Evolutionary conservation across 2,329 filamentous ascomycete genomes (phyloP), one percentile per base, ranked within the genome.

Genomic region (Botrytis deweyae): DNA sequence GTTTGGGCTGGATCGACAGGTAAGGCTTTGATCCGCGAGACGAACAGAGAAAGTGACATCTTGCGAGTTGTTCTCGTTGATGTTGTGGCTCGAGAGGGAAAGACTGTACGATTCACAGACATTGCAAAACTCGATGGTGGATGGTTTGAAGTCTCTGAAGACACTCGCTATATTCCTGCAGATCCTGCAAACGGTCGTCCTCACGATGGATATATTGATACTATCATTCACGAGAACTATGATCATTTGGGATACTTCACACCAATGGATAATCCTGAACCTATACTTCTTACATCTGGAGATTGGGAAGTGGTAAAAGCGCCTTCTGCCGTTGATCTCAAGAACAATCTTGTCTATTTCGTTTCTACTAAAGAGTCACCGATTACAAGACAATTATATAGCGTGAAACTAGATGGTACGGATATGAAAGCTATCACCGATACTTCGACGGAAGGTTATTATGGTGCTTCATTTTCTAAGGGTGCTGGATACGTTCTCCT

Each of bases 201-300:
- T 2, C 83, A 95, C 8, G 94, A 98, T 82, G 96, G 96, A 36
- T 99, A 99, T 80, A 91, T 99, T 75, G 96, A 99, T 82, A 94
- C 92, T 0, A 86, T 98, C 74, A 92, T 98, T 72, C 87, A 97
- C 80, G 88, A 97, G 33, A 91, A 94, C 72, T 93, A 93, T 78
- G 93, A 98, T 78, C 96, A 99, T 79, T 85, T 99, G 69, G 96
- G 92, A 0, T 98, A 98, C 83, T 99, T 98, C 81, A 91, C 92
- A 0, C 95, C 96, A 3, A 83, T 98, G 70, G 93, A 98, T 78
- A 95, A 91, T 78, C 86, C 92, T 0, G 85, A 92, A n/a, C 95
- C 96, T 9, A 84, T 93, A 65, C 89, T 97, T 86, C 89, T 99
- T 59, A 99, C 96, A 0, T 90, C 92, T 55, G 96, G 96, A 8